Conservation (phyloP, 1,284 basidiomycete species). For the Naganishia sp. region DNA sequence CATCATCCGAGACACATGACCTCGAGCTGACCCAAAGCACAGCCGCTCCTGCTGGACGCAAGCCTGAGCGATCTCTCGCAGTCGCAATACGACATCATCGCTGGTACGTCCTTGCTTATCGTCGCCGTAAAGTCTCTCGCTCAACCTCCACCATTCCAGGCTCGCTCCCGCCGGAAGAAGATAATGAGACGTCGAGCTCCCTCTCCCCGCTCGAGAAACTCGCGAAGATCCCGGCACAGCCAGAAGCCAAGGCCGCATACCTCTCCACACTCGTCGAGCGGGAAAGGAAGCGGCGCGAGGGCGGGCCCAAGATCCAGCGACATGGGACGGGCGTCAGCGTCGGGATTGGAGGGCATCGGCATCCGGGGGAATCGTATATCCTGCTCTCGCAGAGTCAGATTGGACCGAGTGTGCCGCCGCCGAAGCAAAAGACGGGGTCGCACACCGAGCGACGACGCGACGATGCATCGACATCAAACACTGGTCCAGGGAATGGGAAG, state of each 20-base stretch:
- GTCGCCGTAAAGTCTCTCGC: slow-evolving; percentile 61
- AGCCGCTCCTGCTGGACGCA: slow-evolving; percentile 81
- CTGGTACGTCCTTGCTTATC: slow-evolving; percentile 43
- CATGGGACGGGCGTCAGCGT: slow-evolving; percentile 48
- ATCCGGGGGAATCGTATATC: slow-evolving; percentile 78
- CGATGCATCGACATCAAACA: no score
- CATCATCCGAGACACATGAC: background rate
- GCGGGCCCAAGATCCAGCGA: slow-evolving; percentile 37
- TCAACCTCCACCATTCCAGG: slow-evolving; percentile 36
- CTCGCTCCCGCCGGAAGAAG: slow-evolving; percentile 51
- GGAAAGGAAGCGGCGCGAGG: slow-evolving; percentile 32
- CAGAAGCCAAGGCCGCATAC: slow-evolving; percentile 65
- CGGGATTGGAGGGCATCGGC: slow-evolving; percentile 59
- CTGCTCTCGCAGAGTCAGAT: slow-evolving; percentile 77
- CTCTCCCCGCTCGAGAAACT: slow-evolving; percentile 58
- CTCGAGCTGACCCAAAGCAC: slow-evolving; percentile 2
- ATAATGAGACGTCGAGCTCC: background rate
- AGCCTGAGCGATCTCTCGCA: slow-evolving; percentile 79
- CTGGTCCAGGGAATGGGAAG: slow-evolving; percentile 22
- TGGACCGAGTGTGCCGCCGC: slow-evolving; percentile 52
- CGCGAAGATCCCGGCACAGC: slow-evolving; percentile 61
- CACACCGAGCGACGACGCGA: no score
- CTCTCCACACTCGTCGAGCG: slow-evolving; percentile 49
- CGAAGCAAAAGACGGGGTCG: slow-evolving; percentile 48
- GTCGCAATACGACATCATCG: slow-evolving; percentile 80